A percentile compares a stretch with the other conserved stretches of the same genome.
These are phyloP conservation scores for Aureobasidium sp. DNA, from an alignment of 2,329 filamentous ascomycete species.

Conservation along the genomic window DNA sequence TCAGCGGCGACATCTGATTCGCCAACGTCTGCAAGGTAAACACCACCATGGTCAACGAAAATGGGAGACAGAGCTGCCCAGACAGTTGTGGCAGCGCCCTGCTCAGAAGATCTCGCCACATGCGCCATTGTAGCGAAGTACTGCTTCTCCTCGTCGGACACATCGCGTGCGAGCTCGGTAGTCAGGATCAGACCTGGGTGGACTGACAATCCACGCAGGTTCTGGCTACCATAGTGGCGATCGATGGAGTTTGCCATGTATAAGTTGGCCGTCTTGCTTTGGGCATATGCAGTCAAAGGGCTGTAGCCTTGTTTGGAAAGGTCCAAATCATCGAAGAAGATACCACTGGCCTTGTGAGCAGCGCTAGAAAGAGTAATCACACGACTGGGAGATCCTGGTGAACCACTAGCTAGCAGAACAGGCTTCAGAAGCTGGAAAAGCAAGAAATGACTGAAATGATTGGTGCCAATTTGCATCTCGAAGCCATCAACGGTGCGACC, in stretches of 20 bases:
- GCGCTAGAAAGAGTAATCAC: slow-evolving; percentile 53
- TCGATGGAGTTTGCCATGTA: slow-evolving; percentile 61
- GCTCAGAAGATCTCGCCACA: slow-evolving; percentile 33
- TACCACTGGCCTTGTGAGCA: slow-evolving; percentile 32
- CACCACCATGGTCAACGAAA: slow-evolving; percentile 52
- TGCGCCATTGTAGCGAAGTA: not conserved
- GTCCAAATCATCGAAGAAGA: slow-evolving; percentile 39
- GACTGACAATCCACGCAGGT: slow-evolving; percentile 50
- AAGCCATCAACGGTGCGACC: slow-evolving; percentile 51
- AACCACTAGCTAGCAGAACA: slow-evolving; percentile 44
- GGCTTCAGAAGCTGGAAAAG: slow-evolving; percentile 58
- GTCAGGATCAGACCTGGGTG: slow-evolving; percentile 52
- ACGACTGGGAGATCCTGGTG: slow-evolving; percentile 47
- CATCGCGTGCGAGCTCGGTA: slow-evolving; percentile 25
- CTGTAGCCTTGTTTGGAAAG: slow-evolving; percentile 28
- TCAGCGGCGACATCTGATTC: slow-evolving; percentile 35
- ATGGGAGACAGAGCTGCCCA: slow-evolving; percentile 49
- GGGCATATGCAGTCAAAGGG: slow-evolving; percentile 45
- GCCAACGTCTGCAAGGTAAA: slow-evolving; percentile 50
- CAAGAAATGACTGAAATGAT: slow-evolving; percentile 62
- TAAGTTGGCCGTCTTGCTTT: slow-evolving; percentile 59
- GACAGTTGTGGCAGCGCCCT: slow-evolving; percentile 57
- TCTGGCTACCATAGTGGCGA: slow-evolving; percentile 48
- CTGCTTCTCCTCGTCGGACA: slow-evolving; percentile 25
- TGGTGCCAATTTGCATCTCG: slow-evolving; percentile 59